Base-by-base conservation (phyloP, 2,329 filamentous ascomycete genomes). In the Colletotrichum sp. region DNA sequence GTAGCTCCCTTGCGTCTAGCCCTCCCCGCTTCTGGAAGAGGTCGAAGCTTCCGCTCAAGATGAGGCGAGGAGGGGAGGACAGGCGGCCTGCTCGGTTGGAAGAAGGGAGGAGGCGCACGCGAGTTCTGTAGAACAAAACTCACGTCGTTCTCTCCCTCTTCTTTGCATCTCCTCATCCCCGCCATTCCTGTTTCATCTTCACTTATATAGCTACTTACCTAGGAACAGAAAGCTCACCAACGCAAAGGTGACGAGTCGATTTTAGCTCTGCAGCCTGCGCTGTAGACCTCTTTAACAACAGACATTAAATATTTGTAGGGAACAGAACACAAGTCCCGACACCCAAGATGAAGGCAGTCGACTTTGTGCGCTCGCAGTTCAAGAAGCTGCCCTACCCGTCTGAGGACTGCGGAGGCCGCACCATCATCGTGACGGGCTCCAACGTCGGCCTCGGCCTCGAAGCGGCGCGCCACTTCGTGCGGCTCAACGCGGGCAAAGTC, bases 401-500 rank as follows among this genome's bases (percentile, higher is more conserved):
- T 8, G 76, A 81, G 70, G 79, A 85, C 76, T 85, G 82, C 77
- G 79, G 81, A 8, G 84, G 82, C 15, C 82, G 85, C 71, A 83
- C 79, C 4, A 75, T 87, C 52, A 83, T 89, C 28, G 79, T 89
- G 44, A 89, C 87, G 0, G 87, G 87, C n/a, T 82, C 84, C 63
- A 89, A 88, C 65, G 79, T 78, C 32, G 85, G 86, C 13, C 80
- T 89, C 4, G 87, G 87, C 6, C 81, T 84, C 21, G 87, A 88
- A 76, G 84, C 85, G 39, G 84, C 84, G 15, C 82, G 84, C 6
- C 85, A 88, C 70, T 84, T 88, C 72, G 81, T 83, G 12, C 81
- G 81, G 7, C 83, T 88, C 30, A 80, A 83, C 5, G 86, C 86
- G 8, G 77, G 80, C 24, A 84, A 83, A 28, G 83, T 90, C 18